These are phyloP conservation scores for Rhytidhysteron rufulum DNA, from an alignment of 2,329 filamentous ascomycete genomes.

Conservation along the genomic window DNA sequence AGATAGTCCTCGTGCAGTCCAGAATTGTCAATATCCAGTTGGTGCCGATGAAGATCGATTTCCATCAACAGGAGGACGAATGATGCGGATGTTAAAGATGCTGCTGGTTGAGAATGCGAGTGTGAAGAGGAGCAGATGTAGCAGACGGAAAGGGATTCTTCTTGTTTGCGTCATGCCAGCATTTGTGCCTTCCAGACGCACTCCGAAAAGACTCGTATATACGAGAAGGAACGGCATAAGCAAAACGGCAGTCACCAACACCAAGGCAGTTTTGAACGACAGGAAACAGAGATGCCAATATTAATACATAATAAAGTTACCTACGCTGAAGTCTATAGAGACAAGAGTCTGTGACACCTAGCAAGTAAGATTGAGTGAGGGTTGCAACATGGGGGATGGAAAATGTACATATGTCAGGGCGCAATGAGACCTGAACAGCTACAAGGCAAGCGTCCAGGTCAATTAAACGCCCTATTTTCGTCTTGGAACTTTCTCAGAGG, in stretches of 20 bases:
- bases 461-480: conserved; percentile 3
- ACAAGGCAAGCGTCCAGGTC: background rate
- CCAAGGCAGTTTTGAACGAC: background rate
- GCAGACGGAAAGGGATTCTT: no score
- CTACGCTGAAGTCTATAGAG: background rate
- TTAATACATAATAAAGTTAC: background rate
- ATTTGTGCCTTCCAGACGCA: no score
- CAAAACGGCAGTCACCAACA: no score
- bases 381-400: no score
- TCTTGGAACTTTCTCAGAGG: conserved; percentile 5
- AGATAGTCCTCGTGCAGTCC: background rate
- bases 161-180: no score
- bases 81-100: background rate
- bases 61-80: background rate
- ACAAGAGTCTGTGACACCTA: background rate
- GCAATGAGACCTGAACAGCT: conserved; percentile 1
- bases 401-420: background rate
- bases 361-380: background rate
- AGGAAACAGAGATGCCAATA: background rate
- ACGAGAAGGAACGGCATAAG: no score
- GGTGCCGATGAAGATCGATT: background rate
- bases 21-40: background rate
- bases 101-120: background rate
- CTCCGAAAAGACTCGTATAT: no score
- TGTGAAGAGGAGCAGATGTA: no score